Conservation (phyloP, 129 eudicot genomes). For the Kitagawia praeruptora region DNA sequence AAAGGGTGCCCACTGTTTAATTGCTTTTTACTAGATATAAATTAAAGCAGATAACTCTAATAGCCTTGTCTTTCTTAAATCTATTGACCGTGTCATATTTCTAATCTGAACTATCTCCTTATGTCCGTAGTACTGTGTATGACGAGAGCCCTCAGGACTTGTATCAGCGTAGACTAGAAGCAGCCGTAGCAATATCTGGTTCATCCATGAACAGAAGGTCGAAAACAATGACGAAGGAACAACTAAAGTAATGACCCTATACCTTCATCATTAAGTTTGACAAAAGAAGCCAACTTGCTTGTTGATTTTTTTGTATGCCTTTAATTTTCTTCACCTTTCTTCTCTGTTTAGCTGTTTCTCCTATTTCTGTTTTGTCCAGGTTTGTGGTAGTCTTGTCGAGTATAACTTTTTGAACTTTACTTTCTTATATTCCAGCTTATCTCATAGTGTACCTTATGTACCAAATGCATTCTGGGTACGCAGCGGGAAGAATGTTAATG, state of each 20-base stretch:
- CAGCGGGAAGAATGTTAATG: constrained; percentile 77
- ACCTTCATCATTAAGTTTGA: neutral
- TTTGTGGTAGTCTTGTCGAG: neutral
- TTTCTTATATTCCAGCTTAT: constrained; percentile 34
- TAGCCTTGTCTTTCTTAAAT: neutral
- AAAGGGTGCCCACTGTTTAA: neutral
- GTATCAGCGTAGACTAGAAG: constrained; percentile 61
- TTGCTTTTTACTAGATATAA: neutral
- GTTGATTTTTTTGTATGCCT: neutral
- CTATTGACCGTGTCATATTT: constrained; percentile 12
- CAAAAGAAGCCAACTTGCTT: neutral
- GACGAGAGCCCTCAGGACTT: constrained; percentile 51
- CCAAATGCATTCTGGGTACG: constrained; percentile 83
- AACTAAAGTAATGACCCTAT: constrained; percentile 42
- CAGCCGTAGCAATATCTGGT: constrained; percentile 60
- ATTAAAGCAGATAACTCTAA: neutral
- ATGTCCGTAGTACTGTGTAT: constrained; percentile 60
- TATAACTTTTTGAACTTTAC: neutral
- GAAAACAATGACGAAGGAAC: constrained; percentile 35
- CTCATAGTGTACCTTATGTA: constrained; percentile 86
- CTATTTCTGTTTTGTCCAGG: neutral
- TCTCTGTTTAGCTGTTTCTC: neutral
- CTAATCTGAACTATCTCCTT: constrained; percentile 13
- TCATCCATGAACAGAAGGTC: constrained; percentile 60
- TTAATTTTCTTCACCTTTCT: neutral